These are phyloP conservation scores for Fusarium pseudoanthophilum DNA, from an alignment of 2,329 filamentous ascomycete genomes.

Conservation along the genomic window DNA sequence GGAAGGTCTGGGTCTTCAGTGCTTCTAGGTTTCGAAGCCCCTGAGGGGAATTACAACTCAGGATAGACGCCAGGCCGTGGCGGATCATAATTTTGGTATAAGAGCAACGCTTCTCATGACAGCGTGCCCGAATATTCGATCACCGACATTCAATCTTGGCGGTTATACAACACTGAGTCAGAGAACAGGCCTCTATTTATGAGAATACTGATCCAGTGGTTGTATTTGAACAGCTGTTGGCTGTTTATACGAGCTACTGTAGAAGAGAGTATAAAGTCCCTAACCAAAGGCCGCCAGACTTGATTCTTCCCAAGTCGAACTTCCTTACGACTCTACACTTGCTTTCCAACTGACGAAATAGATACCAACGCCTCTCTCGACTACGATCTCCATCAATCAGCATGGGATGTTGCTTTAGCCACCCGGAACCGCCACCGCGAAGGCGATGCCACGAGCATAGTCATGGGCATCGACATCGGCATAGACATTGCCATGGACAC, in stretches of 20 bases:
- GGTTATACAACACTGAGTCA: background rate
- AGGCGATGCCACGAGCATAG: background rate
- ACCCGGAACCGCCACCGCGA: background rate
- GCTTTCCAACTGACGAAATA: too few relatives aligned
- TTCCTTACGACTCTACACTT: background rate
- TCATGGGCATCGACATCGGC: too few relatives aligned
- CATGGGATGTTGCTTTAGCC: constrained; percentile 26
- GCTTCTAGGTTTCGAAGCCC: background rate
- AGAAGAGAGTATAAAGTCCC: background rate
- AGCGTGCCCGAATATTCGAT: background rate
- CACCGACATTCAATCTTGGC: background rate
- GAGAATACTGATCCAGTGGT: background rate
- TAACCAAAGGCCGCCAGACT: background rate
- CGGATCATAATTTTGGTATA: background rate
- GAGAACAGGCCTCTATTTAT: background rate
- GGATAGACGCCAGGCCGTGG: background rate
- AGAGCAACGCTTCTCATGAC: background rate
- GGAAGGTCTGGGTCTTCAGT: background rate
- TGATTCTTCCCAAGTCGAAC: background rate
- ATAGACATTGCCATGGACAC: too few relatives aligned
- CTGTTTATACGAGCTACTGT: background rate
- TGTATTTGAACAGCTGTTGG: background rate
- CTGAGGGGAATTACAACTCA: background rate
- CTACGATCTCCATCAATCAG: background rate
- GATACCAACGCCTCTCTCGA: background rate